Percentiles rank a stretch among this genome's conserved stretches.
These are phyloP conservation scores for Linanthus parryae DNA, from an alignment of 148 eudicot species.

Conservation along the genomic window DNA sequence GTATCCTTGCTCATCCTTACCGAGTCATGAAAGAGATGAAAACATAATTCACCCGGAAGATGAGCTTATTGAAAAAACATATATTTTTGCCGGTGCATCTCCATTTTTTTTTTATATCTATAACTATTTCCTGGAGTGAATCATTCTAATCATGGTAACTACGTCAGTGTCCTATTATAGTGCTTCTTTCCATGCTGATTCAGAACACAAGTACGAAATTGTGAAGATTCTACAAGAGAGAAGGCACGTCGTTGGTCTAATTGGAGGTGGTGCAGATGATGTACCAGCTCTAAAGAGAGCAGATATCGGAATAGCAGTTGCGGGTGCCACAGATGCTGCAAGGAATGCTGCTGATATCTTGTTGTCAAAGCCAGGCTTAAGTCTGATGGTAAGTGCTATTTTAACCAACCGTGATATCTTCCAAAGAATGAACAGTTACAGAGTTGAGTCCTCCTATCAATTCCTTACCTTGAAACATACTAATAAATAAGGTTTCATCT, in stretches of 20 bases:
- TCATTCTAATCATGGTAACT: too few relatives aligned
- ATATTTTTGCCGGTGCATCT: too few relatives aligned
- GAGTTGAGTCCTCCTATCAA: slow-evolving; percentile 23
- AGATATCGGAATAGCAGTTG: slow-evolving; percentile 73
- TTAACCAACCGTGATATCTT: slow-evolving; percentile 71
- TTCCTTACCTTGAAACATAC: not conserved
- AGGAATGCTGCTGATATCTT: slow-evolving; percentile 68
- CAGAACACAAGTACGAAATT: slow-evolving; percentile 67
- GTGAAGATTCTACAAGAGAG: slow-evolving; percentile 65
- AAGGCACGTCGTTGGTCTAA: slow-evolving; percentile 65
- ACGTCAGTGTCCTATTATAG: too few relatives aligned
- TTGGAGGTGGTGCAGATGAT: slow-evolving; percentile 71
- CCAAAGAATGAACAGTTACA: slow-evolving; percentile 73
- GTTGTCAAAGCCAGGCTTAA: slow-evolving; percentile 68
- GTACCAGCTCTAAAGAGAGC: slow-evolving; percentile 77
- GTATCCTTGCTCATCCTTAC: too few relatives aligned
- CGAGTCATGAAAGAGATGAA: too few relatives aligned
- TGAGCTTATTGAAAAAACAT: too few relatives aligned
- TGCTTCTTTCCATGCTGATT: too few relatives aligned
- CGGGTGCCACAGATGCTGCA: slow-evolving; percentile 75
- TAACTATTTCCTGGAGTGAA: too few relatives aligned
- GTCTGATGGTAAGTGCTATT: slow-evolving; percentile 61
- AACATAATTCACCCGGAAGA: too few relatives aligned
- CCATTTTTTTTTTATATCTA: too few relatives aligned
- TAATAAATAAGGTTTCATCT: too few relatives aligned